These are phyloP conservation scores for Xylaria sp. DNA, from an alignment of 2,329 filamentous ascomycete species.

Conservation along the genomic window DNA sequence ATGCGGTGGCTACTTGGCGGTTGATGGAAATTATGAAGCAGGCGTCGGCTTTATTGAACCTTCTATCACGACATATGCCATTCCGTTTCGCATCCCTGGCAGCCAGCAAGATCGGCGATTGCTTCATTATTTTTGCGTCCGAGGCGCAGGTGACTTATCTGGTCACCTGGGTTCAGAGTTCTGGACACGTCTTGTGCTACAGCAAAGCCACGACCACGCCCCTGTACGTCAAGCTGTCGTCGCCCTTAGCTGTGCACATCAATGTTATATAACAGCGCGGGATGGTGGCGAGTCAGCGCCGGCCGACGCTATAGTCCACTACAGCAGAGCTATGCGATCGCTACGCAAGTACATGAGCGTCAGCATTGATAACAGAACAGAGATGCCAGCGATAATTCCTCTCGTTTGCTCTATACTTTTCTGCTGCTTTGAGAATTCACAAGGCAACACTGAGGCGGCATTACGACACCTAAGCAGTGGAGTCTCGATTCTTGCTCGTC, in stretches of 20 bases:
- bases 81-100: slow-evolving; percentile 27
- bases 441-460: slow-evolving; percentile 19
- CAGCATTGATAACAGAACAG: slow-evolving; percentile 12
- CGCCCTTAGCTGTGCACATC: slow-evolving; percentile 24
- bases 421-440: slow-evolving; percentile 25
- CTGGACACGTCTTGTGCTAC: slow-evolving; percentile 27
- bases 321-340: slow-evolving; percentile 26
- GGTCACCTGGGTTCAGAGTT: slow-evolving; percentile 22
- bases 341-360: slow-evolving; percentile 24
- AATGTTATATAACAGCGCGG: slow-evolving; percentile 1
- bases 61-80: slow-evolving; percentile 17
- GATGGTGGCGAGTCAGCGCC: not conserved
- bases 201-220: slow-evolving; percentile 19
- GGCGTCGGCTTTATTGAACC: not conserved
- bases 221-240: slow-evolving; percentile 23
- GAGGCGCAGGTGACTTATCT: slow-evolving; percentile 14
- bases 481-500: slow-evolving; percentile 12
- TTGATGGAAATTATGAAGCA: not conserved
- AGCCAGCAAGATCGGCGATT: slow-evolving; percentile 28
- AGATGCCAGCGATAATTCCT: slow-evolving; percentile 4
- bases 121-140: slow-evolving; percentile 27
- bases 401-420: slow-evolving; percentile 25
- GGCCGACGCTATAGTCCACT: slow-evolving; percentile 11
- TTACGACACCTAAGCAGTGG: slow-evolving; percentile 21
- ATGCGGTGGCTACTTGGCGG: slow-evolving; percentile 15